Evolutionary conservation across 2,329 filamentous ascomycete species (phyloP), one percentile per base, ranked within the genome.

Genomic region (Hortaea werneckii): DNA sequence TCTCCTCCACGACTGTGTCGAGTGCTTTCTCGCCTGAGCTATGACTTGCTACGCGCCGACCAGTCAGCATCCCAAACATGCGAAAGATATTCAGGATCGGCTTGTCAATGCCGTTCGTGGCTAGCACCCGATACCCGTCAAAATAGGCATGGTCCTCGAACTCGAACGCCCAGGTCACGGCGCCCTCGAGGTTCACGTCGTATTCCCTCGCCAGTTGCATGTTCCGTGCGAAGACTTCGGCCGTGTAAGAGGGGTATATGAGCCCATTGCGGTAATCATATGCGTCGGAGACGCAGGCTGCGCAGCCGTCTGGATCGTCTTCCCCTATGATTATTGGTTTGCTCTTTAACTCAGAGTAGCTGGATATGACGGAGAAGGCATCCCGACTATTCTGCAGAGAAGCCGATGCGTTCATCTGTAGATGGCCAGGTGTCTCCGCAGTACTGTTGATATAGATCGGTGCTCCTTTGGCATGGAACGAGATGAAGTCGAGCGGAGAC

Each of bases 51-150:
- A 47, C 9, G 37, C 41, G 45, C n/a, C 44, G 28, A 28, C 41
- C 37, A n/a, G 34, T 43, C 26, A 47, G 13, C 30, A 44, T 47
- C 41, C 45, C 45, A 27, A 47, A 47, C 45, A 47, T 47, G 8
- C 41, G n/a, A 28, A 47, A 47, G 35, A 47, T 28, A 37, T 47
- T 47, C 5, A 47, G 29, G 28, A 47, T 47, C 5, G 45, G 45
- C 30, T 47, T 47, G 37, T 47, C 37, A 26, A 47, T 44, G 9
- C 34, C 20, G 28, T 41, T 47, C 5, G 45, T 47, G n/a, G 45
- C 26, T 10, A 47, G 38, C 3, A 47, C 45, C 5, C 45, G 45
- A 42, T 44, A 44, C 37, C 41, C 41, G 41, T 47, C 41, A 26
- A 44, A 47, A 13, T 40, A 47, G 9, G 45, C 26, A 10, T 35